Percentiles rank a stretch among this genome's conserved stretches.
Conservation (phyloP, 2,329 filamentous ascomycete species). For the Ciborinia camelliae region DNA sequence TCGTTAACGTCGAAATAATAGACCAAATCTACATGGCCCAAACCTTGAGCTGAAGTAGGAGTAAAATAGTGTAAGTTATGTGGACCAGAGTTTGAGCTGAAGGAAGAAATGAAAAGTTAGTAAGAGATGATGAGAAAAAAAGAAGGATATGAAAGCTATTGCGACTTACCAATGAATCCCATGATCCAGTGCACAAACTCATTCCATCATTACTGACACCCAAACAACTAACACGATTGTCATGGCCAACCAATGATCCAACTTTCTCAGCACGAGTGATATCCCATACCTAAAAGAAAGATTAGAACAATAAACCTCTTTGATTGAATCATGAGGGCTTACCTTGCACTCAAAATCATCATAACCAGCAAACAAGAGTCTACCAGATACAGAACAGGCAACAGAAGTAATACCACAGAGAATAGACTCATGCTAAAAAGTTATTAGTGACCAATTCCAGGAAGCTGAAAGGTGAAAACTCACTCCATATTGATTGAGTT, state of each 20-base stretch:
- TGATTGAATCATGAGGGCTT: constrained; percentile 37
- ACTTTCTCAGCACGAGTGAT: constrained; percentile 95
- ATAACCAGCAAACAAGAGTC: constrained; percentile 93
- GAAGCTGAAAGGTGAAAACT: constrained; percentile 36
- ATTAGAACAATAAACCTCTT: background rate
- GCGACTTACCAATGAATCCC: constrained; percentile 89
- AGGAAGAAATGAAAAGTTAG: constrained; percentile 19
- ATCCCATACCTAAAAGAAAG: constrained; percentile 78
- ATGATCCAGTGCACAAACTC: constrained; percentile 98
- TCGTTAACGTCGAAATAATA: constrained; percentile 18
- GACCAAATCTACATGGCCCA: constrained; percentile 58
- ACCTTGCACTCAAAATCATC: constrained; percentile 99
- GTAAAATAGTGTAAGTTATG: constrained; percentile 18
- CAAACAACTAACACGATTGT: constrained; percentile 97
- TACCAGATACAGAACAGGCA: constrained; percentile 93
- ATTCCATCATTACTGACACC: constrained; percentile 99
- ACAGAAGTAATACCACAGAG: constrained; percentile 98
- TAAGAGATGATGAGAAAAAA: background rate
- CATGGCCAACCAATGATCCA: constrained; percentile 92
- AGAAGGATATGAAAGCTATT: background rate
- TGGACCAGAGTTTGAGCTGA: constrained; percentile 11
- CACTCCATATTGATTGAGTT: constrained; percentile 66
- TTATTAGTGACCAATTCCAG: constrained; percentile 25
- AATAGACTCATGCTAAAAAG: constrained; percentile 84
- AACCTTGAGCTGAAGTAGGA: constrained; percentile 67